Evolutionary conservation across 176 grass and related monocot species (phyloP).

Genomic region (Canna indica): DNA sequence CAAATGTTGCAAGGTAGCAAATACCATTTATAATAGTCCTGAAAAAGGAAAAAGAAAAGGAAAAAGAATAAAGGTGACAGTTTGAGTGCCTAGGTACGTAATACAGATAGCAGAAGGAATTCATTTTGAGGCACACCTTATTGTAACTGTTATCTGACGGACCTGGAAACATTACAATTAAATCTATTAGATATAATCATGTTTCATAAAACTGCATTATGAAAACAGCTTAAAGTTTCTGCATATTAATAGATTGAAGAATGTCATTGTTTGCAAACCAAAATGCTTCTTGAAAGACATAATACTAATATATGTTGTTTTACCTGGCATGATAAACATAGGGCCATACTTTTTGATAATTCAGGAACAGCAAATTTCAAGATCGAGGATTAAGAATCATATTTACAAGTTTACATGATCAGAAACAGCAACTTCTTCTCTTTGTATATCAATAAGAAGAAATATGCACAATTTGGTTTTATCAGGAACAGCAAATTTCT

Average conservation of each 20-base stretch:
- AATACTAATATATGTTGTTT: no score
- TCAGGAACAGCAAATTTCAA: not conserved
- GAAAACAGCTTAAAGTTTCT: not conserved
- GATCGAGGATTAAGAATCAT: not conserved
- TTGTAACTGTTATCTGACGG: conserved; percentile 90
- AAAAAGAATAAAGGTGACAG: no score
- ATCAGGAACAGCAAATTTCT: no score
- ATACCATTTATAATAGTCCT: conserved; percentile 90
- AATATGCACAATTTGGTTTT: no score
- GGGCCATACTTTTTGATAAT: not conserved
- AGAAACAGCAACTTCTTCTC: not conserved
- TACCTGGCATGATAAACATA: no score
- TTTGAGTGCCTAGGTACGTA: no score
- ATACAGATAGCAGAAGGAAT: no score
- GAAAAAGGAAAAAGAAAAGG: conserved; percentile 8
- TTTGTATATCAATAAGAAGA: no score
- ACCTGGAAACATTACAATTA: conserved; percentile 36
- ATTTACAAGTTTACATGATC: no score
- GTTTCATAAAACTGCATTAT: not conserved
- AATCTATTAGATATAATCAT: conserved; percentile 4
- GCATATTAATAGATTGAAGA: not conserved
- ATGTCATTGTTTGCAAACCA: not conserved
- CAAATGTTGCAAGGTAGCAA: conserved; percentile 84
- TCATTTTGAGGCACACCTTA: conserved; percentile 45
- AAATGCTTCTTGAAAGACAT: not conserved